Conservation (phyloP, 176 grass and related monocot genomes). For the Puccinellia tenuiflora region DNA sequence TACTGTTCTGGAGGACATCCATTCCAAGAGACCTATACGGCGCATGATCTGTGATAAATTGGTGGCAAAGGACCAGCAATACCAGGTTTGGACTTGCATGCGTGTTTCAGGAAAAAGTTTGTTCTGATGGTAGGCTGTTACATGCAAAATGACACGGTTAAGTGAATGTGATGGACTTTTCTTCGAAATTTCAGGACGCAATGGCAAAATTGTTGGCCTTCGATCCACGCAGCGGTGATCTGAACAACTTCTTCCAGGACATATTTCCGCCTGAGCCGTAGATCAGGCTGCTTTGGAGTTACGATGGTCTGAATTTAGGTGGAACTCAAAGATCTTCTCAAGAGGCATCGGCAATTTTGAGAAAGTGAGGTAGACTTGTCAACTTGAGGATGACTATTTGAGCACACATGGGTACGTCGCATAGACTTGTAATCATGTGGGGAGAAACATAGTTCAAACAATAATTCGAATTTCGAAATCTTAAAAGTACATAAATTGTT, state of each 20-base stretch:
- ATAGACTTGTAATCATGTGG: too few species aligned
- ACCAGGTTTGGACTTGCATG: slow-evolving; percentile 51
- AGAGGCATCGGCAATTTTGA: too few species aligned
- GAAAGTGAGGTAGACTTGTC: too few species aligned
- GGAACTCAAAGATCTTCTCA: too few species aligned
- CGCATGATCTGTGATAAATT: slow-evolving; percentile 51
- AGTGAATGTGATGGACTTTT: not conserved
- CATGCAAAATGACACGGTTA: not conserved
- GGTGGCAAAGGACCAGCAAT: slow-evolving; percentile 59
- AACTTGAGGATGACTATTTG: too few species aligned
- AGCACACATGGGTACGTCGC: too few species aligned
- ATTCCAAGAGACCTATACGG: slow-evolving; percentile 47
- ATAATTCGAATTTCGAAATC: too few species aligned
- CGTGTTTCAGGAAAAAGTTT: slow-evolving; percentile 15
- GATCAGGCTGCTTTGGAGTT: not conserved
- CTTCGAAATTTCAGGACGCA: slow-evolving; percentile 49
- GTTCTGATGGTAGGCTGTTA: not conserved
- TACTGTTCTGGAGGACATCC: slow-evolving; percentile 58
- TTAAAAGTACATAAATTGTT: too few species aligned
- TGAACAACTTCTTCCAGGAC: slow-evolving; percentile 56
- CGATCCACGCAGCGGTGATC: slow-evolving; percentile 54
- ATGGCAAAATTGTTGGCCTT: slow-evolving; percentile 64
- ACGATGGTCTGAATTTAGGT: too few species aligned
- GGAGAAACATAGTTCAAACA: too few species aligned
- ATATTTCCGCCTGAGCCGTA: slow-evolving; percentile 30